Percentiles rank a stretch among this genome's conserved stretches.
These are phyloP conservation scores for Neofusicoccum parvum DNA, from an alignment of 2,329 filamentous ascomycete genomes.

Conservation along the genomic window DNA sequence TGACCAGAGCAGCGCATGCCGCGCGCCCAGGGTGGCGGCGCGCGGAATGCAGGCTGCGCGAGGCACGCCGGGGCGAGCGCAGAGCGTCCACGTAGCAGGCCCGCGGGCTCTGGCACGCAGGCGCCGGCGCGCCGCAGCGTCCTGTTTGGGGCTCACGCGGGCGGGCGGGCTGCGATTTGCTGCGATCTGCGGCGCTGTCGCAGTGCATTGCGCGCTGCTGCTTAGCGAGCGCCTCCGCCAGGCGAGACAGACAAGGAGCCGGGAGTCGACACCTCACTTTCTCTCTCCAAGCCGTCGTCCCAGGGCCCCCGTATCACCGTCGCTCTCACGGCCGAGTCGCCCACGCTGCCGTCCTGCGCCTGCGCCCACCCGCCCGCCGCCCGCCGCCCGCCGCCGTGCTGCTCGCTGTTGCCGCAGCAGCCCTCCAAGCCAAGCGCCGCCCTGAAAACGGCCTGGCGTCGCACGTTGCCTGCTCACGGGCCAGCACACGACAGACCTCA, in stretches of 20 bases:
- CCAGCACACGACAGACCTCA: conserved; percentile 21
- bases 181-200: conserved; percentile 14
- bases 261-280: conserved; percentile 10
- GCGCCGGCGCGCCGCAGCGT: neutral
- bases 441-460: conserved; percentile 16
- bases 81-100: conserved; percentile 9
- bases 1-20: neutral
- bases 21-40: neutral
- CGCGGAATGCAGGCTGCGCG: neutral
- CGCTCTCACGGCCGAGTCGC: neutral
- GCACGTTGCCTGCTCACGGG: conserved; percentile 19
- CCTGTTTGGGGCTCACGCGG: neutral
- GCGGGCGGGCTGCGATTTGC: conserved; percentile 1
- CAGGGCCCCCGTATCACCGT: conserved; percentile 5
- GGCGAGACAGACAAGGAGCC: conserved; percentile 8
- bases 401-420: conserved; percentile 1
- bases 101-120: conserved; percentile 3
- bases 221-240: conserved; percentile 8
- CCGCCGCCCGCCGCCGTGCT: neutral
- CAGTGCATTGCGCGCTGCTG: conserved; percentile 2
- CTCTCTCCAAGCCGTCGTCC: neutral
- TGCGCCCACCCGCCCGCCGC: neutral
- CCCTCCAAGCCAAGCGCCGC: neutral
- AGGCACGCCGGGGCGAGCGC: neutral
- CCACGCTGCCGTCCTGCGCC: neutral